phyloP scores from a whole-genome alignment of 805 yeast species.

The Wickerhamia fluorescens region DNA sequence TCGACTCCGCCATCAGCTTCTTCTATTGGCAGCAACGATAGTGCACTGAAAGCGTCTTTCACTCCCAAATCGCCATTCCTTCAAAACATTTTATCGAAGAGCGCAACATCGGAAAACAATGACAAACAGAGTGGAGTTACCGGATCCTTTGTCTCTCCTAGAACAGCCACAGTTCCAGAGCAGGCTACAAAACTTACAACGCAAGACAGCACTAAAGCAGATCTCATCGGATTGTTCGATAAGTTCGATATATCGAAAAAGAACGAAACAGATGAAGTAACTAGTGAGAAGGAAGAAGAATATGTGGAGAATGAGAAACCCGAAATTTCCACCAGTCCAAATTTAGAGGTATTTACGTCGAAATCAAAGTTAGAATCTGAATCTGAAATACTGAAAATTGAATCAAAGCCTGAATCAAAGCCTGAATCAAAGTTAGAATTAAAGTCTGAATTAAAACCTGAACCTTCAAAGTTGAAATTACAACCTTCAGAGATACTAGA shows the following conservation, averaged over 20 bases:
- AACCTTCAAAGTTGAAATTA: no score
- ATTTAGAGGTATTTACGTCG: no score
- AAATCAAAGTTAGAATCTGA: no score
- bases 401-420: no score
- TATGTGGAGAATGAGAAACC: no score
- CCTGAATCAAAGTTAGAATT: no score
- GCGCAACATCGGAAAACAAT: constrained; percentile 1
- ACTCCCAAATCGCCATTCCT: constrained; percentile 12
- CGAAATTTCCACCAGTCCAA: no score
- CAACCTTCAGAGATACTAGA: no score
- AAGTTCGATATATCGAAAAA: constrained; percentile 21
- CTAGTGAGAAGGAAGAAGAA: constrained; percentile 5
- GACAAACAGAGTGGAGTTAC: constrained; percentile 7
- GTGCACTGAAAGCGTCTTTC: constrained; percentile 2
- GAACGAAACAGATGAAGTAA: constrained; percentile 2
- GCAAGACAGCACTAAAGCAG: constrained; percentile 6
- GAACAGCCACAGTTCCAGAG: constrained; percentile 13
- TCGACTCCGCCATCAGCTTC: constrained; percentile 10
- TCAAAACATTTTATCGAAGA: constrained; percentile 10
- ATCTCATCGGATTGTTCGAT: constrained; percentile 28
- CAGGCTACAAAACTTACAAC: neutral
- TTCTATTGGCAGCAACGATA: no score
- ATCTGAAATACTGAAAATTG: no score
- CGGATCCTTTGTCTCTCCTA: no score
- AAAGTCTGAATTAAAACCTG: no score